Conservation (phyloP, 805 yeast genomes). For the Teunomyces pallodes region DNA sequence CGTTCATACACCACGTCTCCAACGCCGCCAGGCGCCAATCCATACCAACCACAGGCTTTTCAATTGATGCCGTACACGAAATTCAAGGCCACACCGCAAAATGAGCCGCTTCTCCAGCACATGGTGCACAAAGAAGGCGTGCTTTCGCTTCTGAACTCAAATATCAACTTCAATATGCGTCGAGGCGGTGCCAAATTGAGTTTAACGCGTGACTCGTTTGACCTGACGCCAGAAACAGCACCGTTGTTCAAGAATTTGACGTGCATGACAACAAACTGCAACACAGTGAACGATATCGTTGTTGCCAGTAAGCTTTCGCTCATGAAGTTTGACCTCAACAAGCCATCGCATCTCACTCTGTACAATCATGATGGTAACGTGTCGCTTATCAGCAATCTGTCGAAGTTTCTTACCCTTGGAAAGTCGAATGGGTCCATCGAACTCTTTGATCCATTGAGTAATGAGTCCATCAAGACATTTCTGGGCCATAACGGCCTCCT, state of each 20-base stretch:
- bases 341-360: slow-evolving; percentile 21
- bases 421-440: slow-evolving; percentile 60
- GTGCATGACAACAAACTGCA: slow-evolving; percentile 33
- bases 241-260: slow-evolving; percentile 19
- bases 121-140: slow-evolving; percentile 33
- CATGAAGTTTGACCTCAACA: slow-evolving; percentile 33
- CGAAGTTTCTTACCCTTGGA: slow-evolving; percentile 58
- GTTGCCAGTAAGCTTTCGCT: slow-evolving; percentile 25
- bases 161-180: slow-evolving; percentile 33
- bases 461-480: slow-evolving; percentile 49
- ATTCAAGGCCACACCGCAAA: slow-evolving; percentile 23
- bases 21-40: slow-evolving; percentile 12
- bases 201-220: slow-evolving; percentile 12
- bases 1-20: slow-evolving; percentile 29
- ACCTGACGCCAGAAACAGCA: slow-evolving; percentile 8
- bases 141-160: slow-evolving; percentile 29
- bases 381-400: slow-evolving; percentile 41
- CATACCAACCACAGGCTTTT: slow-evolving; percentile 15
- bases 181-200: slow-evolving; percentile 29
- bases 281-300: slow-evolving; percentile 28
- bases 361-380: slow-evolving; percentile 44
- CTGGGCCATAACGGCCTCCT: slow-evolving; percentile 59
- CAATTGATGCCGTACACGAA: slow-evolving; percentile 36
- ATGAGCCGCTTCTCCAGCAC: slow-evolving; percentile 26
- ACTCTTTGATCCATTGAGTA: slow-evolving; percentile 55